Base-by-base conservation (phyloP, 2,329 filamentous ascomycete species). In the Trichoderma koningii region DNA sequence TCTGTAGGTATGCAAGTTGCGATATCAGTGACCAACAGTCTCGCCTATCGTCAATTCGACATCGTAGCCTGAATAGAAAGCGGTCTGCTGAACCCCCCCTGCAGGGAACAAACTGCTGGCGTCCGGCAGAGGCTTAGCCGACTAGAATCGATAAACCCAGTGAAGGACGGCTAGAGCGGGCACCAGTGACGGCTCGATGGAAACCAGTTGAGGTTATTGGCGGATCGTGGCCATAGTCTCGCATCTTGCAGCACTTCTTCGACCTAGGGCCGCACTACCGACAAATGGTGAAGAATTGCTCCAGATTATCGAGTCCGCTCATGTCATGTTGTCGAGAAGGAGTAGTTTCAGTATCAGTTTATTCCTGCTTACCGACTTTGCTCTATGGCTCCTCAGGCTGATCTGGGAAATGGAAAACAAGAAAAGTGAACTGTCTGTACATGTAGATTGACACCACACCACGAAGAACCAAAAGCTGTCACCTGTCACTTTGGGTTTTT, bases 251-350 rank as follows among this genome's bases (percentile, higher is more conserved):
- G 44, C 55, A 44, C 55, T 59, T 59, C 55, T 19, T 48, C 28
- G 44, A 48, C 45, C 56, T 60, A 60, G 45, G 56, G 28, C 56
- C 56, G 45, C 45, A 60, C 56, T 60, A 60, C 56, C 50, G 56
- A 50, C 50, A 28, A 17, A 41, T 26, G 15, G 19, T 47, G 34
- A 38, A 38, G 34, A 38, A 5, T 5, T 38, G 34, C 34, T 38
- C 34, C 30, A 38, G 41, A 7, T 26, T 9, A 17, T 17, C 7
- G 23, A 50, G 56, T 41, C 44, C 56, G 50, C 30, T 38, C 44
- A 38, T 3, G 7, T 23, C 28, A 23, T 3, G 7, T 38, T n/a
- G n/a, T 15, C 12, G 34, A 5, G 30, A 9, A 7, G 19, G 12
- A 48, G 19, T 44, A 38, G 21, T 59, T 19, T 7, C 38, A 19